These are phyloP conservation scores for Ceratocystis cubensis DNA, from an alignment of 2,329 filamentous ascomycete genomes.

Conservation along the genomic window DNA sequence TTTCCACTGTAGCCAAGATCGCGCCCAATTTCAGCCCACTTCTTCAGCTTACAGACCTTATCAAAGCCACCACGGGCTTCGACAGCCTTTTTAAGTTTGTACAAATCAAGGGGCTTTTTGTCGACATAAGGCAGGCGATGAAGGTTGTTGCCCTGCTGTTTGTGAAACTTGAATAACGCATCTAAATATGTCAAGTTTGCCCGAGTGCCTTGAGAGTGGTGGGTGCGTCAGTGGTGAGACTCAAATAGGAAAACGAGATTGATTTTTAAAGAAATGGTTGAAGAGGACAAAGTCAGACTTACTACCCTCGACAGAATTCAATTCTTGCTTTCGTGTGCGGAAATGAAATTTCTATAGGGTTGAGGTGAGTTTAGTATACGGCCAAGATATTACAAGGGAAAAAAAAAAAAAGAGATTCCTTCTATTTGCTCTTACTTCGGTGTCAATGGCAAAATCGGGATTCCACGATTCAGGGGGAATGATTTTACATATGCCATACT, in stretches of 20 bases:
- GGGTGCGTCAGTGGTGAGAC: conserved; percentile 6
- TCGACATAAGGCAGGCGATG: conserved; percentile 93
- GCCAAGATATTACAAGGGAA: conserved; percentile 8
- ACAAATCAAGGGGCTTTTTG: conserved; percentile 90
- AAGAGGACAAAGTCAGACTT: conserved; percentile 31
- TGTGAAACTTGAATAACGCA: conserved; percentile 89
- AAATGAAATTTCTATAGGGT: conserved; percentile 76
- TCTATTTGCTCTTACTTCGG: conserved; percentile 52
- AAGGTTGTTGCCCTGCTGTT: conserved; percentile 85
- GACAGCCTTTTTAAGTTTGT: conserved; percentile 91
- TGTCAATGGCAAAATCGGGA: conserved; percentile 89
- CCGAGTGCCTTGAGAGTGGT: conserved; percentile 55
- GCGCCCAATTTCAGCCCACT: conserved; percentile 96
- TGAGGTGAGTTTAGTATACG: conserved; percentile 22
- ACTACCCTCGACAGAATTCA: conserved; percentile 98
- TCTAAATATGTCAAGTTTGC: conserved; percentile 94
- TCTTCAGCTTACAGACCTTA: conserved; percentile 92
- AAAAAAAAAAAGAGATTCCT: conserved; percentile 4
- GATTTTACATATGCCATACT: conserved; percentile 90
- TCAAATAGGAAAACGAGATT: neutral
- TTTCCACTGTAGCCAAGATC: conserved; percentile 97
- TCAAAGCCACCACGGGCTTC: conserved; percentile 91
- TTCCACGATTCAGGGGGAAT: conserved; percentile 91
- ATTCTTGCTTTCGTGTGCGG: conserved; percentile 83
- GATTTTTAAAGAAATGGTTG: neutral